Conservation (phyloP, 495 filamentous ascomycete species). For the Darksidea phi region DNA sequence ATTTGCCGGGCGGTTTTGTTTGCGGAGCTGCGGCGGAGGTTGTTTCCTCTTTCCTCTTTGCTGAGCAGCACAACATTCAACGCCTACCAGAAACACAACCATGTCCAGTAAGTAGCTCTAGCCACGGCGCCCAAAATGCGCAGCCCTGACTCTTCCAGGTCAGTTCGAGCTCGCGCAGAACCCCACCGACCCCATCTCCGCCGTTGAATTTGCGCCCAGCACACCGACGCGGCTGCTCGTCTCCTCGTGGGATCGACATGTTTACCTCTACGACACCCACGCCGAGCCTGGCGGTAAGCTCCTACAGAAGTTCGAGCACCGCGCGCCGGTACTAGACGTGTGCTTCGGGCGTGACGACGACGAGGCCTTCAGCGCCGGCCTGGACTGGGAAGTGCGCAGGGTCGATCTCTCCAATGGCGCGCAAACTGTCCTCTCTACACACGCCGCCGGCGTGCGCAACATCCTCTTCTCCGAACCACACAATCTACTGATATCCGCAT, state of each 20-base stretch:
- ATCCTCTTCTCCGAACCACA: conserved; percentile 78
- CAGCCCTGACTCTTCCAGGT: not conserved
- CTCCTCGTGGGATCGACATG: conserved; percentile 90
- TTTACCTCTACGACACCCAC: conserved; percentile 82
- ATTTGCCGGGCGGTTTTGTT: not conserved
- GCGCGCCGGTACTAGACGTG: conserved; percentile 83
- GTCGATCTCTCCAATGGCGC: conserved; percentile 70
- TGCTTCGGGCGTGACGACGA: conserved; percentile 81
- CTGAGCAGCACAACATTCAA: too few relatives aligned
- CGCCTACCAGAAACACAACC: not conserved
- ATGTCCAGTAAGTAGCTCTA: not conserved
- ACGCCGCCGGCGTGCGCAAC: conserved; percentile 73
- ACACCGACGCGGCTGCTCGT: conserved; percentile 71
- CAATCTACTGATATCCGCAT: conserved; percentile 76
- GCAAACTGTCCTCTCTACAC: conserved; percentile 73
- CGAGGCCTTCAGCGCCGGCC: conserved; percentile 78
- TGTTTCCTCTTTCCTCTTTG: too few relatives aligned
- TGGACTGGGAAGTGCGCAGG: conserved; percentile 83
- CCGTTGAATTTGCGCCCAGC: conserved; percentile 77
- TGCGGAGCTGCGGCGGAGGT: not conserved
- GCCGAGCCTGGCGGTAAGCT: conserved; percentile 61
- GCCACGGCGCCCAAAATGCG: not conserved
- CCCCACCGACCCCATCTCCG: conserved; percentile 85
- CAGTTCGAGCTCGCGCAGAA: conserved; percentile 72
- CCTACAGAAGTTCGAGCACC: conserved; percentile 71